phyloP scores from a whole-genome alignment of 768 basidiomycete genomes.

The Auriscalpium vulgare region DNA sequence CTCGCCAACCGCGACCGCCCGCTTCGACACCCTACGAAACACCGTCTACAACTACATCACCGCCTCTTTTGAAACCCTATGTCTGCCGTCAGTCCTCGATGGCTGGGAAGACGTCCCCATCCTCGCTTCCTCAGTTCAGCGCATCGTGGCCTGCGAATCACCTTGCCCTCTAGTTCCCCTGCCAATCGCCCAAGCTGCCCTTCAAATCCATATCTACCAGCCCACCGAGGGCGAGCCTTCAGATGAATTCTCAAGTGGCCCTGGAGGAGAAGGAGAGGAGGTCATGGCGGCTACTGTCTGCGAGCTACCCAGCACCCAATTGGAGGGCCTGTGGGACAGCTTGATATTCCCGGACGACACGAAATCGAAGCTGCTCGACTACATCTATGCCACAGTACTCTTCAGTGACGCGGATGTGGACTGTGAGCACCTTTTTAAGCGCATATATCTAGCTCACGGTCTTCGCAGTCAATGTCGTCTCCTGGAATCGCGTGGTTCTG shows the following conservation, averaged over 20 bases:
- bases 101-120: conserved; percentile 77
- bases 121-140: conserved; percentile 68
- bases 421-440: conserved; percentile 40
- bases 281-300: conserved; percentile 86
- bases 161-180: conserved; percentile 43
- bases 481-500: conserved; percentile 93
- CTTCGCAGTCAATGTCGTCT: conserved; percentile 73
- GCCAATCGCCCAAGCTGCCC: conserved; percentile 46
- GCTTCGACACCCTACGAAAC: conserved; percentile 67
- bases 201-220: conserved; percentile 88
- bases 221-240: conserved; percentile 58
- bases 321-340: conserved; percentile 92
- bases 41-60: conserved; percentile 50
- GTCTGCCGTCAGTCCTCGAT: conserved; percentile 58
- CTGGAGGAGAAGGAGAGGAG: conserved; percentile 53
- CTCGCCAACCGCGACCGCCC: conserved; percentile 54
- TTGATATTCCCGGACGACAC: conserved; percentile 80
- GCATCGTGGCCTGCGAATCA: conserved; percentile 65
- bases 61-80: conserved; percentile 55
- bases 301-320: conserved; percentile 72
- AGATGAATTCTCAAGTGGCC: conserved; percentile 61
- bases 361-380: conserved; percentile 84
- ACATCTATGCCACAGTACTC: conserved; percentile 90
- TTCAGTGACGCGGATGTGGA: conserved; percentile 86
- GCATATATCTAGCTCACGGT: conserved; percentile 3